Evolutionary conservation across 371 early-diverging fungal species (phyloP).

Genomic region (Mucor plumbeus): DNA sequence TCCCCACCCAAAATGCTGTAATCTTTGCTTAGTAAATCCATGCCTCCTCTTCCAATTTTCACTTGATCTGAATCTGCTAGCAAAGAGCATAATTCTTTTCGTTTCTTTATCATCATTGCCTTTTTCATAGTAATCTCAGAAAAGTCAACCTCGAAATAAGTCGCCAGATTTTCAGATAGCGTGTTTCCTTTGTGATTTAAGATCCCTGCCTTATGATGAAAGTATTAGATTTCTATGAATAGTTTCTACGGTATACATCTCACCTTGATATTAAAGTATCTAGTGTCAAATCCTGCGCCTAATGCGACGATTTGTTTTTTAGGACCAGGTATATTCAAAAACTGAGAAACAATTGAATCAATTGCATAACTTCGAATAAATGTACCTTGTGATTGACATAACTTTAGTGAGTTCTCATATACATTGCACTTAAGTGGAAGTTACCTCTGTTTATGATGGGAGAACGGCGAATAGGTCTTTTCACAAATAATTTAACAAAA

Average conservation of each 20-base stretch:
- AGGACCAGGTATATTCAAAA: constrained; percentile 46
- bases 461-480: constrained; percentile 67
- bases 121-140: constrained; percentile 84
- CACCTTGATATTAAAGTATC: constrained; percentile 84
- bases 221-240: not conserved
- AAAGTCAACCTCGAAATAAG: constrained; percentile 94
- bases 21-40: constrained; percentile 67
- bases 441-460: constrained; percentile 93
- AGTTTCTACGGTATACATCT: not conserved
- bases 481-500: constrained; percentile 78
- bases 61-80: constrained; percentile 51
- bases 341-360: constrained; percentile 67
- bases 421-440: too few relatives aligned
- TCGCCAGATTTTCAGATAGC: not conserved
- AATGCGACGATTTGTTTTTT: constrained; percentile 79
- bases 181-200: constrained; percentile 10
- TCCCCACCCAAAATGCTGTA: constrained; percentile 86
- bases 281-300: constrained; percentile 94
- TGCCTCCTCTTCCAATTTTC: constrained; percentile 68
- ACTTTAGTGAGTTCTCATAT: not conserved
- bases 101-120: constrained; percentile 67
- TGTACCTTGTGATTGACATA: constrained; percentile 52
- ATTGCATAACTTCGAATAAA: constrained; percentile 76
- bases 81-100: constrained; percentile 53
- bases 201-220: constrained; percentile 11